phyloP scores from a whole-genome alignment of 1,139 yeast genomes.

The Candida pseudocylindracea region DNA sequence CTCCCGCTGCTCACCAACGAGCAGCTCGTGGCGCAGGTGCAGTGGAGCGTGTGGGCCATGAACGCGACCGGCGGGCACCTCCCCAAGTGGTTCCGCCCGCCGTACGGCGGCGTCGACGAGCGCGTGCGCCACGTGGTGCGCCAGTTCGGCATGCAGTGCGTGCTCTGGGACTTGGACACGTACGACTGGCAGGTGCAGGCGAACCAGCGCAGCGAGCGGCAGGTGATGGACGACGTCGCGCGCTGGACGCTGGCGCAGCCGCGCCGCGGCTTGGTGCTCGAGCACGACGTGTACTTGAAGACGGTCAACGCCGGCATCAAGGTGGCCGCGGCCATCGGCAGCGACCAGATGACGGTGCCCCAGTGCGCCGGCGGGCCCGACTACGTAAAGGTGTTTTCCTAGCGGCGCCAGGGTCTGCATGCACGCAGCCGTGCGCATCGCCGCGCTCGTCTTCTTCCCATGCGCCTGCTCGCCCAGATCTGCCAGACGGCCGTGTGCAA shows the following conservation, averaged over 20 bases:
- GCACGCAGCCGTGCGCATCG: too few species aligned
- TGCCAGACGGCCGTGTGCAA: too few species aligned
- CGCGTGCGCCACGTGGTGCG: constrained; percentile 60
- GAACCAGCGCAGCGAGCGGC: constrained; percentile 18
- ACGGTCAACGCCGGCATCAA: constrained; percentile 54
- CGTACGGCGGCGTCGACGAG: constrained; percentile 85
- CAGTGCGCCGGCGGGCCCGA: constrained; percentile 54
- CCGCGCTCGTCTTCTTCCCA: too few species aligned
- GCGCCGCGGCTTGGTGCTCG: constrained; percentile 45
- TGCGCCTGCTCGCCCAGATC: too few species aligned
- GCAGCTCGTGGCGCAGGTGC: constrained; percentile 66
- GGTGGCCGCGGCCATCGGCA: constrained; percentile 18
- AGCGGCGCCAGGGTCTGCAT: too few species aligned
- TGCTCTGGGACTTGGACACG: constrained; percentile 81
- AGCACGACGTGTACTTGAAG: constrained; percentile 52
- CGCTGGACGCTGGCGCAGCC: constrained; percentile 21
- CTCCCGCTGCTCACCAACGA: constrained; percentile 61
- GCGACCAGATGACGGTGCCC: constrained; percentile 53
- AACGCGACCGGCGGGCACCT: constrained; percentile 76
- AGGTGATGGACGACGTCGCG: constrained; percentile 30
- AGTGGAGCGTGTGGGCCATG: constrained; percentile 98
- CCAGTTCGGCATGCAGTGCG: constrained; percentile 74
- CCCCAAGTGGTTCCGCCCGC: constrained; percentile 94
- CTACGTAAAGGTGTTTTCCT: constrained; percentile 12
- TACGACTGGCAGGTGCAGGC: constrained; percentile 65